Evolutionary conservation across 2,329 filamentous ascomycete genomes (phyloP).

Genomic region (Cladosporium sp.): DNA sequence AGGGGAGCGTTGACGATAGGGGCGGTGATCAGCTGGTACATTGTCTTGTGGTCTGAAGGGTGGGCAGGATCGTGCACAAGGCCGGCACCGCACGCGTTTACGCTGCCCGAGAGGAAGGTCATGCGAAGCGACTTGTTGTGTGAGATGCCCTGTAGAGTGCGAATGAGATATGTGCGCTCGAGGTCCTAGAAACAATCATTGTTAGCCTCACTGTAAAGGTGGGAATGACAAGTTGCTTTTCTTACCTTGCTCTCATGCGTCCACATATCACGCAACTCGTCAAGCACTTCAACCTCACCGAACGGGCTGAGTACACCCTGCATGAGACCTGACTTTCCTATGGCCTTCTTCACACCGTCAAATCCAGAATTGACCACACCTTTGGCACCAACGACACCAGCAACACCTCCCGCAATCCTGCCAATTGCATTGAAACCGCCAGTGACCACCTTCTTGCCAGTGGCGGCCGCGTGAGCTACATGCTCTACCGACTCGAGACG

Average conservation of each 20-base stretch:
- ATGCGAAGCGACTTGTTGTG: slow-evolving; percentile 95
- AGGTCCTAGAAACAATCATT: slow-evolving; percentile 62
- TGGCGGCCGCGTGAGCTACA: slow-evolving; percentile 85
- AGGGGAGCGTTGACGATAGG: slow-evolving; percentile 89
- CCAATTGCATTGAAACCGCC: slow-evolving; percentile 95
- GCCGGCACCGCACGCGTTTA: slow-evolving; percentile 88
- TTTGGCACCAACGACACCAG: slow-evolving; percentile 92
- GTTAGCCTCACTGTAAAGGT: not conserved
- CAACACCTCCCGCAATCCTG: slow-evolving; percentile 91
- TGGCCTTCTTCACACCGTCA: slow-evolving; percentile 91
- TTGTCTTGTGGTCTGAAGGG: slow-evolving; percentile 94
- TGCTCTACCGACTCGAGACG: slow-evolving; percentile 89
- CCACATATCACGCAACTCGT: slow-evolving; percentile 96
- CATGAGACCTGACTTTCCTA: slow-evolving; percentile 95
- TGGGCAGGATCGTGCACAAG: slow-evolving; percentile 91
- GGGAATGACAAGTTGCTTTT: slow-evolving; percentile 14
- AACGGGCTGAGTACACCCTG: slow-evolving; percentile 94
- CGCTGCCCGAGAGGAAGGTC: slow-evolving; percentile 92
- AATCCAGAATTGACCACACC: slow-evolving; percentile 91
- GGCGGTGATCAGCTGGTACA: slow-evolving; percentile 97
- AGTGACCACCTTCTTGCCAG: slow-evolving; percentile 94
- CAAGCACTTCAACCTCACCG: slow-evolving; percentile 90
- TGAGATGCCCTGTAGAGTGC: slow-evolving; percentile 90
- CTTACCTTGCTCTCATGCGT: slow-evolving; percentile 88
- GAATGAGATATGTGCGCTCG: slow-evolving; percentile 92